Evolutionary conservation across 495 filamentous ascomycete species (phyloP).

Genomic region (Clavariopsis aquatica): DNA sequence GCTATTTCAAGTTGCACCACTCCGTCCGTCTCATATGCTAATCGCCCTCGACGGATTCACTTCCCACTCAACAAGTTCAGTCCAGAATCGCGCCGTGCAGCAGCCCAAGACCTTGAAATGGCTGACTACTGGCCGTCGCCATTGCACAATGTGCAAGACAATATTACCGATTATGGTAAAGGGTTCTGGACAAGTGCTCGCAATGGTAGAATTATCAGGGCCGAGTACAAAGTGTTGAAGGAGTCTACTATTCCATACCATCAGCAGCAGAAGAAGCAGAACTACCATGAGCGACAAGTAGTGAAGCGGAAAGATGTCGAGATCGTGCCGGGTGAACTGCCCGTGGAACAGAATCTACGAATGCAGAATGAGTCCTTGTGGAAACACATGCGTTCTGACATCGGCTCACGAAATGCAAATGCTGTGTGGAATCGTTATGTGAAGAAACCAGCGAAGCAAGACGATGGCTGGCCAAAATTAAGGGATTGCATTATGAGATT

Average conservation of each 20-base stretch:
- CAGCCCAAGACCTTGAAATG: too few species aligned
- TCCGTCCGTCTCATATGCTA: too few species aligned
- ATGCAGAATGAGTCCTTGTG: not conserved
- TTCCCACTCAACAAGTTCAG: too few species aligned
- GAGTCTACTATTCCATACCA: too few species aligned
- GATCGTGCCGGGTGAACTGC: not conserved
- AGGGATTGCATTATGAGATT: not conserved
- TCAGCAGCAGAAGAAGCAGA: too few species aligned
- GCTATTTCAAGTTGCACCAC: too few species aligned
- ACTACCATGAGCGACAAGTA: not conserved
- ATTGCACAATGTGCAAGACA: not conserved
- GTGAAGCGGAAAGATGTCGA: not conserved
- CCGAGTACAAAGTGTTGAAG: too few species aligned
- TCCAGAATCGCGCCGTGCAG: too few species aligned
- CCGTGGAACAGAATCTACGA: not conserved
- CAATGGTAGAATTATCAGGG: not conserved
- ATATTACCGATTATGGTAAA: slow-evolving; percentile 3
- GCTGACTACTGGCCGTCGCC: not conserved
- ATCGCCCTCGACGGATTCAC: too few species aligned
- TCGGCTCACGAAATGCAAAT: not conserved
- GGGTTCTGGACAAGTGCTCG: not conserved
- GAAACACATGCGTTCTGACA: not conserved
- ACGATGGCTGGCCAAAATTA: not conserved
- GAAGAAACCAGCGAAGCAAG: not conserved
- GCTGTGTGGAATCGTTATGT: not conserved